Evolutionary conservation across 2,329 filamentous ascomycete genomes (phyloP).

Genomic region (Neophaeococcomyces aloes): DNA sequence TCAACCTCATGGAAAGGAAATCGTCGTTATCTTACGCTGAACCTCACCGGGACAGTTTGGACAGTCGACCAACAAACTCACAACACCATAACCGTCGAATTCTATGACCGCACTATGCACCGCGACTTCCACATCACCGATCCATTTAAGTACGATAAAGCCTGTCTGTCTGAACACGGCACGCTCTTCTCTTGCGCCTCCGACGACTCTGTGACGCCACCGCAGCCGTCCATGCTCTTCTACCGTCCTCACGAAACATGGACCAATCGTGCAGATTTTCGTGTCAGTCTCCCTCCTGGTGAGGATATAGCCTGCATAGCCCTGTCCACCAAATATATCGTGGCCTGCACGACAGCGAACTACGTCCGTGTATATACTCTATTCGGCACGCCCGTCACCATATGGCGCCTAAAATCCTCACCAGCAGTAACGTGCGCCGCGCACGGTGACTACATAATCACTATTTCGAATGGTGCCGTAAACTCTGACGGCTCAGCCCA

Average conservation of each 20-base stretch:
- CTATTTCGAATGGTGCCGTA: constrained; percentile 82
- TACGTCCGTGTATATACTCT: constrained; percentile 90
- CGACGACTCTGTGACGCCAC: constrained; percentile 36
- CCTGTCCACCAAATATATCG: constrained; percentile 80
- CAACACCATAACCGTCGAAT: constrained; percentile 91
- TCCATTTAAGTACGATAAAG: constrained; percentile 90
- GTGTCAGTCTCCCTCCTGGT: constrained; percentile 73
- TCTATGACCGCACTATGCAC: constrained; percentile 87
- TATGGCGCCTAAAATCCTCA: constrained; percentile 83
- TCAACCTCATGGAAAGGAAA: constrained; percentile 95
- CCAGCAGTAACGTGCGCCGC: constrained; percentile 88
- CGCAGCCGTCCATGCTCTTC: constrained; percentile 68
- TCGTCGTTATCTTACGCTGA: constrained; percentile 83
- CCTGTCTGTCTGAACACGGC: constrained; percentile 58
- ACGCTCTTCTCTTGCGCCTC: constrained; percentile 26
- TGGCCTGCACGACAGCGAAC: constrained; percentile 73
- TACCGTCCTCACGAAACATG: constrained; percentile 96
- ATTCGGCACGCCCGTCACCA: constrained; percentile 77
- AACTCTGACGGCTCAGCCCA: constrained; percentile 66
- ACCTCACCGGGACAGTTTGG: constrained; percentile 90
- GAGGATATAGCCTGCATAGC: constrained; percentile 82
- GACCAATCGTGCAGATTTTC: constrained; percentile 85
- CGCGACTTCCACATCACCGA: constrained; percentile 97
- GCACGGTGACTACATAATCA: constrained; percentile 93
- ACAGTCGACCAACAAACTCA: constrained; percentile 91